phyloP scores from a whole-genome alignment of 78 protist species.

The Mastigamoeba balamuthi region DNA sequence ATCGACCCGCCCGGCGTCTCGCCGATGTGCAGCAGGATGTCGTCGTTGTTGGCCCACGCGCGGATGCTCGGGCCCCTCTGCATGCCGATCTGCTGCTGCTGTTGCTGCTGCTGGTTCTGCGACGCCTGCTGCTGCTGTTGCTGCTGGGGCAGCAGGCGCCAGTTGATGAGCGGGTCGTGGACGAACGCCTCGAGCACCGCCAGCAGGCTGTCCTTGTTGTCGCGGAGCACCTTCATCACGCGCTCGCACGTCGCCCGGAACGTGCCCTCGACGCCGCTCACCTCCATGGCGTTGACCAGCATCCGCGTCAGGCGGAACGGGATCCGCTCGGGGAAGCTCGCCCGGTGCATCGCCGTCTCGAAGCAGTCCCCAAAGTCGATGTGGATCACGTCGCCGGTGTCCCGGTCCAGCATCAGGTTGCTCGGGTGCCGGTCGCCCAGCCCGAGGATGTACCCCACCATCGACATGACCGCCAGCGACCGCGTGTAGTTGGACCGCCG shows the following conservation, averaged over 20 bases:
- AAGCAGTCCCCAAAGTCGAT: conserved; percentile 92
- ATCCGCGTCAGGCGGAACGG: conserved; percentile 82
- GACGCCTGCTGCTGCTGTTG: too few relatives aligned
- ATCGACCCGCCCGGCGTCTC: not conserved
- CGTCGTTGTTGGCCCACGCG: too few relatives aligned
- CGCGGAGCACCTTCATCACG: conserved; percentile 78
- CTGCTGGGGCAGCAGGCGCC: conserved; percentile 63
- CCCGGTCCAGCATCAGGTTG: conserved; percentile 89
- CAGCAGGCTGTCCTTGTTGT: conserved; percentile 73
- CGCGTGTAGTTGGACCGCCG: conserved; percentile 71
- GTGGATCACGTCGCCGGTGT: conserved; percentile 81
- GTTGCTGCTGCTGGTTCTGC: too few relatives aligned
- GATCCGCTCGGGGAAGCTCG: conserved; percentile 47
- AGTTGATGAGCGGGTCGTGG: conserved; percentile 93
- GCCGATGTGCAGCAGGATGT: not conserved
- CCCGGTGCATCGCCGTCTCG: conserved; percentile 26
- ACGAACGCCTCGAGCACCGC: conserved; percentile 98
- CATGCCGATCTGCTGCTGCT: too few relatives aligned
- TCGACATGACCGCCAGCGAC: conserved; percentile 70
- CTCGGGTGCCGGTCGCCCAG: conserved; percentile 94
- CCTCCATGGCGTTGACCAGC: conserved; percentile 67
- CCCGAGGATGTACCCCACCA: conserved; percentile 93
- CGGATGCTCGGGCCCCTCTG: too few relatives aligned
- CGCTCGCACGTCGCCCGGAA: conserved; percentile 79
- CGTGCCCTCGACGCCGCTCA: conserved; percentile 87